Evolutionary conservation across 768 basidiomycete genomes (phyloP).

Genomic region (Suillus subalutaceus): DNA sequence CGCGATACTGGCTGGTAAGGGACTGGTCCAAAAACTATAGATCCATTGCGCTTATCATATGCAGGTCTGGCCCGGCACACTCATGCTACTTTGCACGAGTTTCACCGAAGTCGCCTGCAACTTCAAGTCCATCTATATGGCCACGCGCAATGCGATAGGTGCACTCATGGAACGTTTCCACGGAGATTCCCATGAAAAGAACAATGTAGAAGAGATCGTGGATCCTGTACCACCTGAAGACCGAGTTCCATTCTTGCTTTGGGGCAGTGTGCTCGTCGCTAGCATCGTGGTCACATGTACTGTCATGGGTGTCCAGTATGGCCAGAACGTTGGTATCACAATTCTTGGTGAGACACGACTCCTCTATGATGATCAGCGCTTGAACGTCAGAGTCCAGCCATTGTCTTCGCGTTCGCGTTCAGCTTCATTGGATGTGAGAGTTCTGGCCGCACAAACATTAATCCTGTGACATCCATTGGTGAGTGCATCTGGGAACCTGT

Average conservation of each 20-base stretch:
- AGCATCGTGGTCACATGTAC: constrained; percentile 53
- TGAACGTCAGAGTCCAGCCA: constrained; percentile 27
- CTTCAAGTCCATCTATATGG: constrained; percentile 24
- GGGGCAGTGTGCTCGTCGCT: constrained; percentile 51
- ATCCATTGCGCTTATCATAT: not conserved
- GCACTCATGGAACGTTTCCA: constrained; percentile 15
- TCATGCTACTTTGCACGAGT: constrained; percentile 58
- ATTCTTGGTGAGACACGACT: constrained; percentile 20
- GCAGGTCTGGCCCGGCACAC: constrained; percentile 29
- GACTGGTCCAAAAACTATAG: not conserved
- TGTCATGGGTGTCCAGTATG: constrained; percentile 56
- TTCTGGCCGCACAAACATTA: constrained; percentile 60
- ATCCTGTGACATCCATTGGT: constrained; percentile 60
- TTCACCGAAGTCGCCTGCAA: constrained; percentile 30
- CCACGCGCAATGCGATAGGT: constrained; percentile 5
- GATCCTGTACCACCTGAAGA: constrained; percentile 57
- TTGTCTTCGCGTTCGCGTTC: constrained; percentile 65
- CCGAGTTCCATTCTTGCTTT: constrained; percentile 58
- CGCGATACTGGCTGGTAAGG: constrained; percentile 56
- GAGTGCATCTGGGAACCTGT: constrained; percentile 1
- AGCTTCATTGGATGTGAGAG: constrained; percentile 70
- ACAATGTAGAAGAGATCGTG: constrained; percentile 42
- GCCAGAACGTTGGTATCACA: constrained; percentile 49
- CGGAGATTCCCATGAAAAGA: not conserved
- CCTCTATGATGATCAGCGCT: not conserved